Base-by-base conservation (phyloP, 495 filamentous ascomycete genomes). In the Talaromyces borbonicus region DNA sequence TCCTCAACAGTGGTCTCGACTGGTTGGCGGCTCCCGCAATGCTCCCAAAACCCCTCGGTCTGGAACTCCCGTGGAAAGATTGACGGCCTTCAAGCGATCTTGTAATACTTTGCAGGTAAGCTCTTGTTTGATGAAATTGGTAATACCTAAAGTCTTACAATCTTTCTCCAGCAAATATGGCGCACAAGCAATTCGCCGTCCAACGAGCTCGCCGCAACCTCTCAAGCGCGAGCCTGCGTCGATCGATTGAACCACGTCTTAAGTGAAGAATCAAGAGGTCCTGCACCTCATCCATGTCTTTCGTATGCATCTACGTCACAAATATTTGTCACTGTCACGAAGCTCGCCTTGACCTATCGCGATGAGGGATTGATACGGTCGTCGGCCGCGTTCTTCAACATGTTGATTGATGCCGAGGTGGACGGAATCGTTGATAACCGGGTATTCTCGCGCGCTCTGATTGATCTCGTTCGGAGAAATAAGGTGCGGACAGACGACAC, bases 321-420 rank as follows among this genome's bases (percentile, higher is more conserved):
- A 57, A 80, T 96, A 37, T 97, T 90, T 59, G 79, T 86, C 9
- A 81, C 84, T 1, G 77, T 97, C 38, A 84, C 86, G 29, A 85
- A 90, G 61, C 84, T 96, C 46, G 89, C 87, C 4, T 74, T 83
- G 1, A 79, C 78, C 1, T 84, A 83, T 20, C 80, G 84, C 55
- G 81, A 88, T 58, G 86, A 90, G 48, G 79, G 69, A 56, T 76
- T 95, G 50, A 78, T 95, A 45, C 76, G 80, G 32, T 85, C 85
- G 51, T 84, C 83, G n/a, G 83, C 95, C 26, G 66, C 77, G 11
- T 77, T 94, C 52, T 95, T 95, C 64, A 84, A 83, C 33, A 87
- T 84, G 5, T 72, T 99, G 37, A 84, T 99, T 50, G 90, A 99
- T 53, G 90, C 87, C 58, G 90, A 96, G 60, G 88, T 95, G 58